Evolutionary conservation across 2,329 filamentous ascomycete genomes (phyloP).

Genomic region (Ceratocystis lukuohia): DNA sequence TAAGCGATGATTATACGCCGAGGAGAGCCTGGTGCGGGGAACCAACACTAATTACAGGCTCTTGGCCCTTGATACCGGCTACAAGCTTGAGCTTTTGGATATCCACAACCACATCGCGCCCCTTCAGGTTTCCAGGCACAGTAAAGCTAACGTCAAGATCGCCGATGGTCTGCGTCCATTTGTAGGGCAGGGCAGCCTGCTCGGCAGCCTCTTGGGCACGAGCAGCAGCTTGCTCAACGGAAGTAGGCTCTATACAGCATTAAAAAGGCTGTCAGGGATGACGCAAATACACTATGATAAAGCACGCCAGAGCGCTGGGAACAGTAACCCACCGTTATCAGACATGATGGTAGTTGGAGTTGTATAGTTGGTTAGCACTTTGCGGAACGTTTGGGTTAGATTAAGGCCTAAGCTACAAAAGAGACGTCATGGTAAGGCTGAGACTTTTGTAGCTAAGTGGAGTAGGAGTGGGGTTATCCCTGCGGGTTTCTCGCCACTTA

Average conservation of each 20-base stretch:
- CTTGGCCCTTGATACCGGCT: constrained; percentile 78
- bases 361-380: not conserved
- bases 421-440: constrained; percentile 24
- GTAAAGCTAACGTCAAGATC: constrained; percentile 71
- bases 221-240: constrained; percentile 44
- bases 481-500: not conserved
- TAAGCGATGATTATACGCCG: not conserved
- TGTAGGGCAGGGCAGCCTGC: constrained; percentile 86
- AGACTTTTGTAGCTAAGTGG: constrained; percentile 15
- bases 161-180: constrained; percentile 86
- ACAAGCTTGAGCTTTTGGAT: constrained; percentile 66
- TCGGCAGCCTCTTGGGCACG: constrained; percentile 67
- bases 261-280: not conserved
- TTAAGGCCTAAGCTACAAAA: too few relatives aligned
- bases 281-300: not conserved
- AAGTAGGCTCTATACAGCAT: constrained; percentile 34
- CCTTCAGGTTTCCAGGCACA: constrained; percentile 73
- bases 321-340: constrained; percentile 28
- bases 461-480: not conserved
- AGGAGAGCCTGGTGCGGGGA: not conserved
- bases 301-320: not conserved
- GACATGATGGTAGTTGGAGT: constrained; percentile 26
- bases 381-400: too few relatives aligned
- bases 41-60: constrained; percentile 65
- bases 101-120: constrained; percentile 67